Conservation (phyloP, 164 flowering plant species). For the Saururus chinensis region DNA sequence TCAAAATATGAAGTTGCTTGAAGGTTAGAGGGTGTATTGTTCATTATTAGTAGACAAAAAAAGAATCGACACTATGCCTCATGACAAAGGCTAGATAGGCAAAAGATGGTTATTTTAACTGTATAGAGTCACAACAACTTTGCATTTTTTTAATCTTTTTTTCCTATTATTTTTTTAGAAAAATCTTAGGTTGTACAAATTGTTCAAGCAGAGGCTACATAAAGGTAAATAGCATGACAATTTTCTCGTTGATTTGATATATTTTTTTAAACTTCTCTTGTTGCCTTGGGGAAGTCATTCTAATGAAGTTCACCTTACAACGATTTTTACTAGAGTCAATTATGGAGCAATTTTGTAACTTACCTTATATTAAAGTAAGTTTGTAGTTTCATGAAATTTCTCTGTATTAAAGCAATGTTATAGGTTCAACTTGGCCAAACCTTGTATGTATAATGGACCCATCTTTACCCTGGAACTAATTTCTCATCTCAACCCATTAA, state of each 20-base stretch:
- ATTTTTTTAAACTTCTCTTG: no score
- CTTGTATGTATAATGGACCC: no score
- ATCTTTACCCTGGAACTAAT: no score
- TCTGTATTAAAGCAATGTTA: no score
- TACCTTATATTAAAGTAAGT: not conserved
- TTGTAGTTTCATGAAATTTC: no score
- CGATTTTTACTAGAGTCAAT: not conserved
- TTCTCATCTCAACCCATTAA: no score
- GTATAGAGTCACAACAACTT: constrained; percentile 4
- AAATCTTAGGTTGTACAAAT: not conserved
- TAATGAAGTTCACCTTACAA: no score
- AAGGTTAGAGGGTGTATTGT: constrained; percentile 11
- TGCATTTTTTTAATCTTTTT: no score
- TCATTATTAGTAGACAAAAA: constrained; percentile 5
- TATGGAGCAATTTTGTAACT: not conserved
- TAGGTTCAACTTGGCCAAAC: no score
- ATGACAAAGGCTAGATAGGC: constrained; percentile 1
- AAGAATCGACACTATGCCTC: constrained; percentile 20
- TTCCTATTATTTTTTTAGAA: not conserved
- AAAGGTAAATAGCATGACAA: not conserved
- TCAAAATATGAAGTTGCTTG: constrained; percentile 28
- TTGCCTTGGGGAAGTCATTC: not conserved
- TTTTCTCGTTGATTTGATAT: not conserved
- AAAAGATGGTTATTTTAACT: not conserved
- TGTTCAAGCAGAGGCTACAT: not conserved